A percentile compares a stretch with the other conserved stretches of the same genome.
phyloP scores from a whole-genome alignment of 352 stramenopile genomes.

The Phytopythium cucurbitacearum region DNA sequence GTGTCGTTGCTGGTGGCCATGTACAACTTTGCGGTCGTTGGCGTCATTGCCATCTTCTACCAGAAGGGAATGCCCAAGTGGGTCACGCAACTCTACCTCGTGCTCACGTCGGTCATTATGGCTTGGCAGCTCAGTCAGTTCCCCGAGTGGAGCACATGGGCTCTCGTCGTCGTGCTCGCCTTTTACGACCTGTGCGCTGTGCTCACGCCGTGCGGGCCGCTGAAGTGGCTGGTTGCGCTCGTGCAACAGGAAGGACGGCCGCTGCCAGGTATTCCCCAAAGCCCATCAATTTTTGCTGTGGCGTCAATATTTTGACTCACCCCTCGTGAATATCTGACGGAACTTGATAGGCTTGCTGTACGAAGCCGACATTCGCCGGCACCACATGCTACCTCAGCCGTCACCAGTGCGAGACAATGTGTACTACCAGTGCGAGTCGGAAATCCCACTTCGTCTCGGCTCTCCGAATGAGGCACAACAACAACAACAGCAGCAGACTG shows the following conservation, averaged over 20 bases:
- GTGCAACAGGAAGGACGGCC: slow-evolving; percentile 89
- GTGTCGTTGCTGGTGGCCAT: slow-evolving; percentile 75
- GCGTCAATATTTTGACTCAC: slow-evolving; percentile 6
- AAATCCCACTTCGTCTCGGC: slow-evolving; percentile 28
- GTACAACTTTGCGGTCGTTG: slow-evolving; percentile 91
- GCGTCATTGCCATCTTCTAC: slow-evolving; percentile 89
- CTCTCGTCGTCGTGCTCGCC: slow-evolving; percentile 92
- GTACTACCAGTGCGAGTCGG: slow-evolving; percentile 72
- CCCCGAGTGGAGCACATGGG: slow-evolving; percentile 93
- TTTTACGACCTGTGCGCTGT: slow-evolving; percentile 99
- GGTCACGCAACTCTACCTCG: slow-evolving; percentile 93
- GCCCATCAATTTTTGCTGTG: background rate
- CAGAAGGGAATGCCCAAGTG: slow-evolving; percentile 76
- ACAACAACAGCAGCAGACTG: background rate
- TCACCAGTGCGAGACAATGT: slow-evolving; percentile 27
- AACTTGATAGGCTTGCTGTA: slow-evolving; percentile 53
- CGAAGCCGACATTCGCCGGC: slow-evolving; percentile 56
- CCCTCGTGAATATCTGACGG: background rate
- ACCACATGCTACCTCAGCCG: slow-evolving; percentile 17
- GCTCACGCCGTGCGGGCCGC: slow-evolving; percentile 96
- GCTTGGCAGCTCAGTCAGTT: slow-evolving; percentile 97
- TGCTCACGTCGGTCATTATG: slow-evolving; percentile 97
- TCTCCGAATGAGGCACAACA: slow-evolving; percentile 6
- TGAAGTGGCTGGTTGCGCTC: slow-evolving; percentile 95
- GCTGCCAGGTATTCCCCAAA: slow-evolving; percentile 67